Conservation (phyloP, 768 basidiomycete species). For the Wakefieldia striispora region DNA sequence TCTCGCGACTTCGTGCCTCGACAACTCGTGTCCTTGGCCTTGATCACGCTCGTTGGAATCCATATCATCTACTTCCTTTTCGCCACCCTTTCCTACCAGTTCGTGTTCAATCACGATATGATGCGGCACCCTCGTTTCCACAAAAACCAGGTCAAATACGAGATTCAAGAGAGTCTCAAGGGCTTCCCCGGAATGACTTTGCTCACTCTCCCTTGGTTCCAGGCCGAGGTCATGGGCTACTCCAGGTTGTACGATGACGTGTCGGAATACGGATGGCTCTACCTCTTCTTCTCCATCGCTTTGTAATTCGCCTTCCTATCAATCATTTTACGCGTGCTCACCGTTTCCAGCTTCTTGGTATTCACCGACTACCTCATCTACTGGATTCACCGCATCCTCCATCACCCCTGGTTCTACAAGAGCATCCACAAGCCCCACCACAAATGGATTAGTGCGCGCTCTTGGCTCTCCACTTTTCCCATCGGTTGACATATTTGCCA, state of each 20-base stretch:
- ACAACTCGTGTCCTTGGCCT: conserved; percentile 68
- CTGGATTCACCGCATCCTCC: conserved; percentile 92
- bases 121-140: conserved; percentile 93
- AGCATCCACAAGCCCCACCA: conserved; percentile 96
- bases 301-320: conserved; percentile 46
- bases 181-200: conserved; percentile 83
- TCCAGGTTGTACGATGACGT: conserved; percentile 76
- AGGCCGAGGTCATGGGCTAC: conserved; percentile 86
- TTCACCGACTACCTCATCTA: conserved; percentile 95
- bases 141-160: conserved; percentile 77
- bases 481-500: conserved; percentile 30
- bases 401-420: conserved; percentile 86
- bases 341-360: conserved; percentile 56
- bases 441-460: conserved; percentile 86
- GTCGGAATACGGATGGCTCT: conserved; percentile 76
- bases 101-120: conserved; percentile 94
- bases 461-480: background rate
- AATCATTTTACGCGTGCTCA: background rate
- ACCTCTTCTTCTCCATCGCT: conserved; percentile 63
- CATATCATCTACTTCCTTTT: conserved; percentile 85
- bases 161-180: conserved; percentile 71
- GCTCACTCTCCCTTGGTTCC: conserved; percentile 92
- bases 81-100: conserved; percentile 77
- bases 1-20: conserved; percentile 80
- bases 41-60: conserved; percentile 78